phyloP scores from a whole-genome alignment of 345 rosid genomes.

The Combretum micranthum region DNA sequence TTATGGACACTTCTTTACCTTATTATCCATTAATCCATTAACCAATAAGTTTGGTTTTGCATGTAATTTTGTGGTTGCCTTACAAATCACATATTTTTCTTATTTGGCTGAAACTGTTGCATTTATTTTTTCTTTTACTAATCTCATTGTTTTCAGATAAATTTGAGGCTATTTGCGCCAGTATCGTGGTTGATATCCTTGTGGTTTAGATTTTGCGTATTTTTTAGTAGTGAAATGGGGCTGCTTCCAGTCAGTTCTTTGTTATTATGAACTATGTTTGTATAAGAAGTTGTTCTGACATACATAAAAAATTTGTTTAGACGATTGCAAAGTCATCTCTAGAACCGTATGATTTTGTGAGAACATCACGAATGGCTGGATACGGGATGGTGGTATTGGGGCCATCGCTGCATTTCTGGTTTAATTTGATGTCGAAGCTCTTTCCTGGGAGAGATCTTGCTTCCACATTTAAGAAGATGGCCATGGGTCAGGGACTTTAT shows the following conservation, averaged over 20 bases:
- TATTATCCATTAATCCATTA: too few relatives aligned
- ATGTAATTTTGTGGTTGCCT: too few relatives aligned
- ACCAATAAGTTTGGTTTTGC: too few relatives aligned
- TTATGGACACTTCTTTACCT: too few relatives aligned
- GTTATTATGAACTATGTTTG: background rate
- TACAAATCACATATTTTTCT: too few relatives aligned
- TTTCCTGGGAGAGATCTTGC: conserved; percentile 73
- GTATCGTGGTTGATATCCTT: background rate
- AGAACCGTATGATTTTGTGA: conserved; percentile 57
- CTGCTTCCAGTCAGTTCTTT: background rate
- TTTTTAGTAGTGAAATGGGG: too few relatives aligned
- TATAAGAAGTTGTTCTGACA: background rate
- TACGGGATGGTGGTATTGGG: conserved; percentile 73
- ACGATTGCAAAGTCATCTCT: conserved; percentile 30
- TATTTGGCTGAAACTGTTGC: too few relatives aligned
- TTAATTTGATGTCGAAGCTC: conserved; percentile 60
- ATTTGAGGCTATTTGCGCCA: too few relatives aligned
- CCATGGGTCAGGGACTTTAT: conserved; percentile 63
- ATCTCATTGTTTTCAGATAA: background rate
- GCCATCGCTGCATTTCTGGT: conserved; percentile 83
- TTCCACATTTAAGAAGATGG: conserved; percentile 79
- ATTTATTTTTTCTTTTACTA: background rate
- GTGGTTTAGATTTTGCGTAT: background rate
- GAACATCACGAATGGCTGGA: conserved; percentile 83
- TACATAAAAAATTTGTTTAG: conserved; percentile 18